Evolutionary conservation across 768 basidiomycete species (phyloP).

Genomic region (Xerocomellus amylosporus): DNA sequence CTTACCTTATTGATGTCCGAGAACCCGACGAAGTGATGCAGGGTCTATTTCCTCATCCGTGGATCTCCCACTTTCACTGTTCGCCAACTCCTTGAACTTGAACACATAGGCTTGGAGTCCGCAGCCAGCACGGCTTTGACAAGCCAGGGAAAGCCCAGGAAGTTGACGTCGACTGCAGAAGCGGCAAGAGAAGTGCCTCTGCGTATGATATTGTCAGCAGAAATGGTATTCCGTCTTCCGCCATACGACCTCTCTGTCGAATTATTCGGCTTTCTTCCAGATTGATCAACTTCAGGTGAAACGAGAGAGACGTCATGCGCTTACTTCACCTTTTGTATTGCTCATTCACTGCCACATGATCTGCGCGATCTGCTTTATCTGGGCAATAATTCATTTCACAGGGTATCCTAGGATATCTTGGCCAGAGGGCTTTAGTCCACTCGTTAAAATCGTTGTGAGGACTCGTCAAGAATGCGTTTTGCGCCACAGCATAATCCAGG

Average conservation of each 20-base stretch:
- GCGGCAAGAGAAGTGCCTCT: constrained; percentile 77
- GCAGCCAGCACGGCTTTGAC: constrained; percentile 64
- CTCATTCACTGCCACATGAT: no score
- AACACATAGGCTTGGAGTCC: constrained; percentile 54
- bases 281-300: neutral
- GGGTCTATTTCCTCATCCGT: constrained; percentile 92
- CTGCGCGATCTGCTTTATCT: neutral
- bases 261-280: neutral
- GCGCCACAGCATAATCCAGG: neutral
- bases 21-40: constrained; percentile 89
- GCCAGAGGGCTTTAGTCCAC: neutral
- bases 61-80: constrained; percentile 80
- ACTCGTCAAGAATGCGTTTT: neutral
- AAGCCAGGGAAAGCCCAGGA: constrained; percentile 72
- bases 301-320: neutral
- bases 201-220: constrained; percentile 80
- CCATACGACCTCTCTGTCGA: neutral
- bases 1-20: constrained; percentile 85
- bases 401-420: no score
- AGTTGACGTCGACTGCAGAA: constrained; percentile 87
- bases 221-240: constrained; percentile 55
- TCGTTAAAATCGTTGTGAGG: neutral
- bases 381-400: neutral
- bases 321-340: neutral
- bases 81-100: constrained; percentile 64